Evolutionary conservation across 2,329 filamentous ascomycete genomes (phyloP).

Genomic region (Diaporthe vexans): DNA sequence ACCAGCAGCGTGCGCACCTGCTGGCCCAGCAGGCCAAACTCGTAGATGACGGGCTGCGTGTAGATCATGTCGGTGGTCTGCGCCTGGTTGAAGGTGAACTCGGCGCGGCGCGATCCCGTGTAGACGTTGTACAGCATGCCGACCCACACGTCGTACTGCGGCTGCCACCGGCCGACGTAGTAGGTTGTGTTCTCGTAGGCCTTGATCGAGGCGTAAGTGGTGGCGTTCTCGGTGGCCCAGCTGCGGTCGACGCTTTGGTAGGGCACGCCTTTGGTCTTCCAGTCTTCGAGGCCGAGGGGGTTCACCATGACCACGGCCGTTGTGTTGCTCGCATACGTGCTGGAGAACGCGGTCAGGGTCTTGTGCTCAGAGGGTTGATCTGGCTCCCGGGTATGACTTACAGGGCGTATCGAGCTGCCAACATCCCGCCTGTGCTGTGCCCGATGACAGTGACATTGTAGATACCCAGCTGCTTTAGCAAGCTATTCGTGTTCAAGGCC

Average conservation of each 20-base stretch:
- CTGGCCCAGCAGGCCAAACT: constrained; percentile 59
- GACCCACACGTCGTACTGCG: constrained; percentile 67
- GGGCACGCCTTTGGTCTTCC: constrained; percentile 63
- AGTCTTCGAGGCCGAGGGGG: constrained; percentile 68
- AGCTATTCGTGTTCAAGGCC: constrained; percentile 63
- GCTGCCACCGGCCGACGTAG: constrained; percentile 63
- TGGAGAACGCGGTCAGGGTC: neutral
- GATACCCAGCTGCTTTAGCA: constrained; percentile 60
- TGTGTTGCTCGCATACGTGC: constrained; percentile 60
- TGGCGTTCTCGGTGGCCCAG: constrained; percentile 54
- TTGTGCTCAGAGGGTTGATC: neutral
- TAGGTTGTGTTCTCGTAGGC: constrained; percentile 63
- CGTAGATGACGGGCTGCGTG: constrained; percentile 64
- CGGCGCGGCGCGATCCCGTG: constrained; percentile 56
- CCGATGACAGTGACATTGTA: constrained; percentile 63
- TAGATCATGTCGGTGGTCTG: constrained; percentile 68
- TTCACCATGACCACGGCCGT: constrained; percentile 63
- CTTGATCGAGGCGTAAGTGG: constrained; percentile 59
- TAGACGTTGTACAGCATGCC: constrained; percentile 68
- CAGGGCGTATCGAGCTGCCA: constrained; percentile 64
- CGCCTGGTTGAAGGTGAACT: constrained; percentile 63
- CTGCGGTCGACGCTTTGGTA: constrained; percentile 59
- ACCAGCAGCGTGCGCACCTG: constrained; percentile 61
- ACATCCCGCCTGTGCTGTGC: constrained; percentile 70
- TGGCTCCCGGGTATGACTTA: neutral